Percentiles rank a stretch among this genome's conserved stretches.
These are phyloP conservation scores for Sugiyamaella neomexicana DNA, from an alignment of 1,139 yeast genomes.

Conservation along the genomic window DNA sequence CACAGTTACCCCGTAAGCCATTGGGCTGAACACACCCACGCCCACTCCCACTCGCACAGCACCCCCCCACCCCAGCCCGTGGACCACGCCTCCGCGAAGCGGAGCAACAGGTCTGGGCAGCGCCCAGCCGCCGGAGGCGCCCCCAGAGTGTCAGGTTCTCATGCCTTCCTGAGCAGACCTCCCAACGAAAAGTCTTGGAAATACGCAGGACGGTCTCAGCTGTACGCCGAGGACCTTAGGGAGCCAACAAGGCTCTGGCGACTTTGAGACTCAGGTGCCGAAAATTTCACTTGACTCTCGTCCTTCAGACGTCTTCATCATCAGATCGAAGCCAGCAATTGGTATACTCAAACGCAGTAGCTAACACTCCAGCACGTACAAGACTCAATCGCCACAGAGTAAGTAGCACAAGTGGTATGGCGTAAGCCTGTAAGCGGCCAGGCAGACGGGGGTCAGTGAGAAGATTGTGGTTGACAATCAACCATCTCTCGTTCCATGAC, in stretches of 20 bases:
- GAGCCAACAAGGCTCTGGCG: conserved; percentile 10
- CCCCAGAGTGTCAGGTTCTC: not conserved
- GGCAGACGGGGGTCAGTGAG: too few relatives aligned
- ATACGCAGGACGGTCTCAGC: conserved; percentile 4
- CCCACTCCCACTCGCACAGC: too few relatives aligned
- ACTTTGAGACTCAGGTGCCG: conserved; percentile 7
- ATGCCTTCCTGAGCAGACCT: conserved; percentile 2
- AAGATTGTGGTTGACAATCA: too few relatives aligned
- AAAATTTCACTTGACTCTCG: conserved; percentile 11
- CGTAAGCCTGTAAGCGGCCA: too few relatives aligned
- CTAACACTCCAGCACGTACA: not conserved
- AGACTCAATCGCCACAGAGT: not conserved
- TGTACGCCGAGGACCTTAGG: not conserved
- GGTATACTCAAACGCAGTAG: not conserved
- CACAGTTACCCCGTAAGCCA: too few relatives aligned
- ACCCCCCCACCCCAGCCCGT: too few relatives aligned
- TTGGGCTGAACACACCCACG: too few relatives aligned
- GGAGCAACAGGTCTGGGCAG: too few relatives aligned
- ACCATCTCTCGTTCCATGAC: too few relatives aligned
- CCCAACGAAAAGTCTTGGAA: conserved; percentile 3
- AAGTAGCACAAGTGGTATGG: not conserved
- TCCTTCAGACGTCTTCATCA: conserved; percentile 2
- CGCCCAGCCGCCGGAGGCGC: too few relatives aligned
- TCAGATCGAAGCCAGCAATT: conserved; percentile 5
- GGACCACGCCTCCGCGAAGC: too few relatives aligned